Percentiles rank a stretch among this genome's conserved stretches.
Conservation (phyloP, 306 rosid genomes). For the Biancaea sappan region DNA sequence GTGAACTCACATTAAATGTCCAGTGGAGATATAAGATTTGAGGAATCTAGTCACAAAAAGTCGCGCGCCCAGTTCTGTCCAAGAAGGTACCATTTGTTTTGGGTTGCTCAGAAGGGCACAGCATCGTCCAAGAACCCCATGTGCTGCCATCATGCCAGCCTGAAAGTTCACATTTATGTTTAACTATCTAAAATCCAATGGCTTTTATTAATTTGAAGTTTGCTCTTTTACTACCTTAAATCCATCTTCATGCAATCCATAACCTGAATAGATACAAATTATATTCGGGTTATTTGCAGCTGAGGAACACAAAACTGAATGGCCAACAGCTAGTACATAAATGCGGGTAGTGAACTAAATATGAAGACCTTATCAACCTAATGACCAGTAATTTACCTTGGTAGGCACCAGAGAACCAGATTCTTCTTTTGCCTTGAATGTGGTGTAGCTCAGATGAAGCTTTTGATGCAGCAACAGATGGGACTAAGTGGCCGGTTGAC, state of each 20-base stretch:
- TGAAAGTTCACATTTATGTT: conserved; percentile 41
- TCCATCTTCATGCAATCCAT: conserved; percentile 98
- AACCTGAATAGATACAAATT: conserved; percentile 56
- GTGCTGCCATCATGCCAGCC: conserved; percentile 88
- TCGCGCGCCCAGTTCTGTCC: conserved; percentile 76
- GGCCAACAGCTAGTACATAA: conserved; percentile 14
- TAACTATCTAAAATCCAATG: neutral
- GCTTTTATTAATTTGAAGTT: conserved; percentile 1
- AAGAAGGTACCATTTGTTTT: conserved; percentile 85
- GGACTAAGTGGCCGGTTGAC: conserved; percentile 82
- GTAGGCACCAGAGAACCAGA: conserved; percentile 95
- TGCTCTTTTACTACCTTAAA: conserved; percentile 61
- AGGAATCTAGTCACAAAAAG: conserved; percentile 73
- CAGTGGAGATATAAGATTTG: conserved; percentile 54
- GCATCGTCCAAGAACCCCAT: conserved; percentile 61
- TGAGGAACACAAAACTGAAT: neutral
- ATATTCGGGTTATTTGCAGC: neutral
- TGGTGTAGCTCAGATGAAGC: conserved; percentile 63
- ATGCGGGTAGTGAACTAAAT: neutral
- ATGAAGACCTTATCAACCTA: conserved; percentile 6
- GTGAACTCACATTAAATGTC: conserved; percentile 75
- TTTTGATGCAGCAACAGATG: conserved; percentile 83
- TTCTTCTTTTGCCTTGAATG: conserved; percentile 88
- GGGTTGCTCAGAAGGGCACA: conserved; percentile 65
- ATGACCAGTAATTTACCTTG: conserved; percentile 56